Evolutionary conservation across 2,329 filamentous ascomycete species (phyloP), one percentile per base, ranked within the genome.

Genomic region (Calycina marina): DNA sequence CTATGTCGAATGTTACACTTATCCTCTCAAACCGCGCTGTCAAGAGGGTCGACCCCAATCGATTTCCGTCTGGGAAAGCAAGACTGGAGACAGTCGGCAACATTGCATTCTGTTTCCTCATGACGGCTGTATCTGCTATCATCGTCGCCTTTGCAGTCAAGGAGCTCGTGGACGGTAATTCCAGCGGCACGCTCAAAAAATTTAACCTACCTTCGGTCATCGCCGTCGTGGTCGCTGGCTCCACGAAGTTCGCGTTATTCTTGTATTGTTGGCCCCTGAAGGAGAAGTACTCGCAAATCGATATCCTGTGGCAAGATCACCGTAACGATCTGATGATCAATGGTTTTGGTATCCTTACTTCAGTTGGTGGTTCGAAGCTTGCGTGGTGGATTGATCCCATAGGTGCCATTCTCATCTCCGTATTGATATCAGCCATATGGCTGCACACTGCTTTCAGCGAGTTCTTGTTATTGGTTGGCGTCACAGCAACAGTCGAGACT

Each of bases 261-360:
- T 47, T 92, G 15, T 96, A 94, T 62, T 96, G 90, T 60, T 96
- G 79, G 73, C 73, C 82, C 4, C 59, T 96, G 48, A 77, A 88
- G 44, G 77, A 94, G 60, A 81, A 83, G 48, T 93, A 96, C 62
- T 84, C 75, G 39, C 86, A 94, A 56, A 74, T 94, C 41, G 72
- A 80, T 36, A 94, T 94, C 52, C 63, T 96, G 10, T 94, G 85
- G 86, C 82, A 93, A 56, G 88, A 96, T 51, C 90, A 98, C 60
- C 77, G 90, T 40, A 98, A 98, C 52, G 90, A 98, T 52, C 65
- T 98, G n/a, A 66, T 93, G 48, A 84, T 98, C 67, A 98, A 96
- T 55, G 84, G 84, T 33, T 84, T 93, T 45, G 85, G 80, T 70
- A 75, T 96, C 41, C 58, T 94, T 34, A 94, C 86, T 1, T 88